phyloP scores from a whole-genome alignment of 257 asterid species.

The Solanum acaule region DNA sequence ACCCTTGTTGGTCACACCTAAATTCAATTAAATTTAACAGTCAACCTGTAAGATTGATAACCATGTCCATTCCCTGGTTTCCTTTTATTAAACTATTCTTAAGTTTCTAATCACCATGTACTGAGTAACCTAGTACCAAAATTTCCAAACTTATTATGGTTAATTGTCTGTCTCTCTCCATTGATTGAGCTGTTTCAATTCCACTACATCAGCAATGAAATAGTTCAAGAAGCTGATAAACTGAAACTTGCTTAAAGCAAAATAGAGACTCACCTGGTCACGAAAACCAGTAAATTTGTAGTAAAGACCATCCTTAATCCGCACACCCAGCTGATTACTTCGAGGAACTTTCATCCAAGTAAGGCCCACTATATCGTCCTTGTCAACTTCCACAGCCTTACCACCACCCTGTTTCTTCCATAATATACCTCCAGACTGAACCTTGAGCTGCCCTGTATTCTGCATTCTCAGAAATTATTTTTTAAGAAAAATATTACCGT shows the following conservation, averaged over 20 bases:
- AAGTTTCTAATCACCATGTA: background rate
- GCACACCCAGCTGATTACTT: slow-evolving; percentile 82
- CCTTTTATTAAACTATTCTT: background rate
- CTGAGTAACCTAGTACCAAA: background rate
- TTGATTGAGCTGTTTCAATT: background rate
- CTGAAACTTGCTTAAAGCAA: background rate
- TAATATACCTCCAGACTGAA: slow-evolving; percentile 67
- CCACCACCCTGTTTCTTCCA: slow-evolving; percentile 99
- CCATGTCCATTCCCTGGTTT: background rate
- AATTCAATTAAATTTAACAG: background rate
- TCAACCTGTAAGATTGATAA: background rate
- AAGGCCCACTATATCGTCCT: slow-evolving; percentile 56
- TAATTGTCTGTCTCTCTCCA: background rate
- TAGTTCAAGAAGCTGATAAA: background rate
- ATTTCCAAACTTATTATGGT: background rate
- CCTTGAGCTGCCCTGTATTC: slow-evolving; percentile 88
- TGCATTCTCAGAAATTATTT: slow-evolving; percentile 12
- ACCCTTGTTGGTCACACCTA: background rate
- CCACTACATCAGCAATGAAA: background rate
- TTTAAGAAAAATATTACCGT: background rate
- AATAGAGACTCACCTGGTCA: slow-evolving; percentile 51
- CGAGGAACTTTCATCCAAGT: slow-evolving; percentile 97
- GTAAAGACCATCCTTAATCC: slow-evolving; percentile 74
- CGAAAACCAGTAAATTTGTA: slow-evolving; percentile 92
- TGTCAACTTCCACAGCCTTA: slow-evolving; percentile 87